phyloP scores from a whole-genome alignment of 768 basidiomycete species.

The Lentinula boryana region DNA sequence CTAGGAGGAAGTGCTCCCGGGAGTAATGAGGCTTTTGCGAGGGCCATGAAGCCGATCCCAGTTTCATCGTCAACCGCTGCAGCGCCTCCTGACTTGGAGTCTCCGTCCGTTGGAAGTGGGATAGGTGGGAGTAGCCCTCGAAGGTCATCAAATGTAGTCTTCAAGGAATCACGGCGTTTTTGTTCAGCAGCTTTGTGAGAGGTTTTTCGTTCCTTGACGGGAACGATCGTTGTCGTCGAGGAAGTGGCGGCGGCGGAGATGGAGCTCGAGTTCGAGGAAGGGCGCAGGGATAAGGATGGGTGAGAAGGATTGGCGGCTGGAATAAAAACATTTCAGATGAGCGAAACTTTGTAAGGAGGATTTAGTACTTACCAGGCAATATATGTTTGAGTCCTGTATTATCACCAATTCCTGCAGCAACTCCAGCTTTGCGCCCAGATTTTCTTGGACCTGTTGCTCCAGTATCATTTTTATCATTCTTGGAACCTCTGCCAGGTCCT shows the following conservation, averaged over 20 bases:
- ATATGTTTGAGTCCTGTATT: slow-evolving; percentile 60
- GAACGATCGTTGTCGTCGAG: slow-evolving; percentile 17
- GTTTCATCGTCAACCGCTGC: not conserved
- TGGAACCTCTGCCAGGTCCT: not conserved
- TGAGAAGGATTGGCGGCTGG: slow-evolving; percentile 10
- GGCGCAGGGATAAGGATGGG: slow-evolving; percentile 9
- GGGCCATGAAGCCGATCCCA: slow-evolving; percentile 1
- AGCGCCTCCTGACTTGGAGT: slow-evolving; percentile 13
- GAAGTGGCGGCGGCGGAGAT: not conserved
- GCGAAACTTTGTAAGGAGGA: not conserved
- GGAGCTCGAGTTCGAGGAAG: not conserved
- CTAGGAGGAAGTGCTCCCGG: slow-evolving; percentile 89
- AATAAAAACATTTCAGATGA: not conserved
- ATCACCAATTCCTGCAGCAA: slow-evolving; percentile 13
- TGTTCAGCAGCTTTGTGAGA: slow-evolving; percentile 98
- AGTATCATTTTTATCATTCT: slow-evolving; percentile 6
- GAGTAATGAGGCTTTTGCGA: slow-evolving; percentile 42
- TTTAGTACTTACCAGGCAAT: slow-evolving; percentile 50
- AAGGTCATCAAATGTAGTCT: slow-evolving; percentile 86
- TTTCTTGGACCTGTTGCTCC: slow-evolving; percentile 19
- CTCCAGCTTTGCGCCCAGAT: slow-evolving; percentile 21
- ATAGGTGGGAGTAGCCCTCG: slow-evolving; percentile 83
- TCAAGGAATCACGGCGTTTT: slow-evolving; percentile 93
- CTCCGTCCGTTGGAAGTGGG: slow-evolving; percentile 72
- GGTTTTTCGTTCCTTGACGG: slow-evolving; percentile 55